Percentiles rank a stretch among this genome's conserved stretches.
Conservation (phyloP, 1,284 basidiomycete species). For the Anthracocystis setariae region DNA sequence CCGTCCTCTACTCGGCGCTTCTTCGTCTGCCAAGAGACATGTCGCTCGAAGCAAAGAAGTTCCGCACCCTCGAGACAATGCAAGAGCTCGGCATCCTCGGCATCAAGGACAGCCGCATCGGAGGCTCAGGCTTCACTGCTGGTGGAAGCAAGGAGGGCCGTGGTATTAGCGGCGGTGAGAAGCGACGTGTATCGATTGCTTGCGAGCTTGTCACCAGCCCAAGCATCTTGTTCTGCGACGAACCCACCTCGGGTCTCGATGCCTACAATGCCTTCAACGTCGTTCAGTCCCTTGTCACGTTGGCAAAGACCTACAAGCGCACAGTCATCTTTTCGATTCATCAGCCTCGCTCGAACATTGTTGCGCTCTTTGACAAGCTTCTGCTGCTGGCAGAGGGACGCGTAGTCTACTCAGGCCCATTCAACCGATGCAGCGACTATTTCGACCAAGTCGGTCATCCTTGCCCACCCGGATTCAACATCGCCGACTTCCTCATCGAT, state of each 20-base stretch:
- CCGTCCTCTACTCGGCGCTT: constrained; percentile 90
- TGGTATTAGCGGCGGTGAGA: constrained; percentile 58
- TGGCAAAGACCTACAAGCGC: constrained; percentile 89
- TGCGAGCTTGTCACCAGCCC: constrained; percentile 97
- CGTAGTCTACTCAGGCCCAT: constrained; percentile 82
- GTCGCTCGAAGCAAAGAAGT: constrained; percentile 92
- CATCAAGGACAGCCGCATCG: constrained; percentile 89
- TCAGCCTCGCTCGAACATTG: constrained; percentile 97
- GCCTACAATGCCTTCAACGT: constrained; percentile 96
- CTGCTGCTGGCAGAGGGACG: constrained; percentile 77
- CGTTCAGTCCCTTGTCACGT: constrained; percentile 83
- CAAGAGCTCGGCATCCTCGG: constrained; percentile 91
- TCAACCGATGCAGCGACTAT: constrained; percentile 80
- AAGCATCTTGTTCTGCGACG: constrained; percentile 93
- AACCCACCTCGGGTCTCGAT: constrained; percentile 89
- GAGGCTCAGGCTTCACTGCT: constrained; percentile 72
- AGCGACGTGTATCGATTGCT: constrained; percentile 77
- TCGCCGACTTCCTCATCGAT: constrained; percentile 76
- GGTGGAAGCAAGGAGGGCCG: constrained; percentile 85
- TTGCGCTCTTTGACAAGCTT: constrained; percentile 91
- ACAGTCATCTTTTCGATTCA: constrained; percentile 97
- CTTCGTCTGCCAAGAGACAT: constrained; percentile 90
- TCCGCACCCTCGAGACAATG: constrained; percentile 92
- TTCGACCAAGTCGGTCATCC: constrained; percentile 80
- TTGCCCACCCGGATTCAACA: constrained; percentile 95